Base-by-base conservation (phyloP, 306 rosid species). In the Fragaria nilgerrensis region DNA sequence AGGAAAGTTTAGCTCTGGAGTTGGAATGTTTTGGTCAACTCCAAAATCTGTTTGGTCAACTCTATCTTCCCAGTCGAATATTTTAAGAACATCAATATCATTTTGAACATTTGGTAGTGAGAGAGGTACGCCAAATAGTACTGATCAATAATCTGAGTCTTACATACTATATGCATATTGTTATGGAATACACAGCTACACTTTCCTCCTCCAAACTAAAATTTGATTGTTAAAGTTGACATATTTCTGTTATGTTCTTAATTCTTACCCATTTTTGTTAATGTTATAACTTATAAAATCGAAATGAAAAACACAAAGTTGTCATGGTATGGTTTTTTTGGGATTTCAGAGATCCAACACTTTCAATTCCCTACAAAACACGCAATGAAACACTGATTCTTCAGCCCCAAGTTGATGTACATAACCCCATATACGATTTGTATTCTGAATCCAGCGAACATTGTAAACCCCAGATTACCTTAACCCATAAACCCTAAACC, bases 11-110 rank as follows among this genome's bases (percentile, higher is more conserved):
- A 41, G 72, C 25, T 41, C 23, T 4, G 36, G 52, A 41, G 53
- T 68, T 67, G 72, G 72, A 68, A 68, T 68, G 52, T n/a, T n/a
- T n/a, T n/a, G n/a, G n/a, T 68, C 52, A 68, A 68, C 72, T 19
- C 34, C 72, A 9, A 22, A 34, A 37, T 20, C 8, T 9, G 9
- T 66, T 0, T 9, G 48, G 70, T 66, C 70, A 7, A 4, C 70
- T 37, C 14, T 3, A 36, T 20, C 70, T 17, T 36, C 70, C 27
- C 14, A 4, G 2, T 41, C n/a, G 5, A 43, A 41, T 68, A 12
- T 68, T 41, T 68, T n/a, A 68, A 68, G 10, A 41, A 22, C 50
- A 39, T 22, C 9, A 43, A 43, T 68, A 11, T 43, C 52, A 22
- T 68, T 36, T 43, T 41, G 72, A 68, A 43, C 32, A 68, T 43